Base-by-base conservation (phyloP, 2,329 filamentous ascomycete genomes). In the Mycogone perniciosa region DNA sequence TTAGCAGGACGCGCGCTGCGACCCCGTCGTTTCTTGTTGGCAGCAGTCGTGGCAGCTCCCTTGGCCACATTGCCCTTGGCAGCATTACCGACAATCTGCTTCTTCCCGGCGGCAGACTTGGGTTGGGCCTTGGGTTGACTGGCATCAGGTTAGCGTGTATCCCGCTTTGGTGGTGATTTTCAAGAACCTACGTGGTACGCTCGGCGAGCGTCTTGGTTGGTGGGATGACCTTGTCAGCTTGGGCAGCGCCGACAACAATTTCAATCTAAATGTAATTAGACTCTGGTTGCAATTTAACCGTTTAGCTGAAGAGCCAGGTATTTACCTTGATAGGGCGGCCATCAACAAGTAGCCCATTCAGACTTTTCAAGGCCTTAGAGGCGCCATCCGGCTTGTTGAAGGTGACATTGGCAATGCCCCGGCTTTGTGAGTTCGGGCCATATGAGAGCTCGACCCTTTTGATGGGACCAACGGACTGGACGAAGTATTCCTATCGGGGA, bases 391-490 rank as follows among this genome's bases (percentile, higher is more conserved):
- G 73, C 64, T 89, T 88, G 68, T 72, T 73, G 76, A 99, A 99
- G 57, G 85, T 84, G 61, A 99, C 87, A 49, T 89, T 93, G 62
- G 91, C 91, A 65, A 92, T 89, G 59, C 93, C 93, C 66, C 90
- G 88, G 79, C 91, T 96, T 60, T 85, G 82, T 57, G 92, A 92
- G 67, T 88, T 89, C 57, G 92, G 89, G 63, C 92, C 93, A 73
- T 99, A 99, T 46, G 88, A 89, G 62, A 99, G 78, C 61, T 93
- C 85, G 57, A 95, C 89, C 71, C 81, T 86, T 80, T 95, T 96
- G 72, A 97, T 88, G 57, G 87, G 82, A 60, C 91, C 92, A 69
- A 96, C 84, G 62, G 88, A 86, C 66, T 89, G 86, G 65, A 79
- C 74, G 71, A 99, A 97, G 73, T 97, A 99, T 76, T 99, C 93